Percentiles rank a stretch among this genome's conserved stretches.
These are phyloP conservation scores for Lactarius deliciosus DNA, from an alignment of 768 basidiomycete genomes.

Conservation along the genomic window DNA sequence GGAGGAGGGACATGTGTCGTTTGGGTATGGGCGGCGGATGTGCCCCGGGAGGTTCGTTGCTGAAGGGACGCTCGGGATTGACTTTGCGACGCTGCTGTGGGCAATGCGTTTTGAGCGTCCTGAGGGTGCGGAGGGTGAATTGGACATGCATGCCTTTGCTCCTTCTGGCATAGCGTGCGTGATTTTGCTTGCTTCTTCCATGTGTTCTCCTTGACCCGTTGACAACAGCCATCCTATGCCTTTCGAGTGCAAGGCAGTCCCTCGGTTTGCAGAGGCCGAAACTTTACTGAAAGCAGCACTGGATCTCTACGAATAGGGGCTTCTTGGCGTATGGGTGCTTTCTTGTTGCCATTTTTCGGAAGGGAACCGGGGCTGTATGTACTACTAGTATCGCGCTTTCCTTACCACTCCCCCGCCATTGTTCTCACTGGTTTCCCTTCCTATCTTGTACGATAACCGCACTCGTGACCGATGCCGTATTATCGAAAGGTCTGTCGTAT, in stretches of 20 bases:
- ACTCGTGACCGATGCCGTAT: not conserved
- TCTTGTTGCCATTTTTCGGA: not conserved
- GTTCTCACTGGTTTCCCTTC: not conserved
- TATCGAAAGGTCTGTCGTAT: not conserved
- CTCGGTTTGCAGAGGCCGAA: slow-evolving; percentile 10
- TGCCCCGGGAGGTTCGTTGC: not conserved
- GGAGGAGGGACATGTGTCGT: slow-evolving; percentile 1
- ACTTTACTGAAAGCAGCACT: not conserved
- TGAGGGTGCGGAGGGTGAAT: not conserved
- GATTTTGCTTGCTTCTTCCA: not conserved
- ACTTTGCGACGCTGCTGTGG: slow-evolving; percentile 7
- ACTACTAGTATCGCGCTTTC: too few species aligned
- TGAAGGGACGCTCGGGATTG: not conserved
- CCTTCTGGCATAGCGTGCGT: not conserved
- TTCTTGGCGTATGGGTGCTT: not conserved
- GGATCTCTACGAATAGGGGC: not conserved
- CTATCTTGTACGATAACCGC: not conserved
- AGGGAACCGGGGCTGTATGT: too few species aligned
- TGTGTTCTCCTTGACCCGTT: not conserved
- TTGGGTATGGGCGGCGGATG: not conserved
- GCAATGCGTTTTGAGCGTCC: not conserved
- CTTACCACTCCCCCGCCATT: not conserved
- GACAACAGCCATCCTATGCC: not conserved
- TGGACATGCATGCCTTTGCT: not conserved
- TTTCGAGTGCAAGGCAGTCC: slow-evolving; percentile 2